Conservation (phyloP, 179 eudicot genomes). For the Actinidia arguta region DNA sequence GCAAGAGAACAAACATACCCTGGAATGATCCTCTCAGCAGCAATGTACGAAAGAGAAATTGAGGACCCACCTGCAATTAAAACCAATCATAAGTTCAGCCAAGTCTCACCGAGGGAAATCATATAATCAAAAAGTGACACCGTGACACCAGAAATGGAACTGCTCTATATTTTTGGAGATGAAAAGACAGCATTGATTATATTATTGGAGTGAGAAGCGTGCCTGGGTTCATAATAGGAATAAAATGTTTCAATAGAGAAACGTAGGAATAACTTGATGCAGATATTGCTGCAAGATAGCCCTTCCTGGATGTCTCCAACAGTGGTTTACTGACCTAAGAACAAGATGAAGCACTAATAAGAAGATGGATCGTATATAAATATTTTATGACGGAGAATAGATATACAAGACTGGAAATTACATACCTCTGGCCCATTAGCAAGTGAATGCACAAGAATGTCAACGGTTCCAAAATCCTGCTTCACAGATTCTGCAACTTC, state of each 20-base stretch:
- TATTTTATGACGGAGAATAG: no score
- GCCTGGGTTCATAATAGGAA: constrained; percentile 97
- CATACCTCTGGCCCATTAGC: constrained; percentile 97
- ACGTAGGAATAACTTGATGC: constrained; percentile 99
- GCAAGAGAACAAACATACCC: constrained; percentile 56
- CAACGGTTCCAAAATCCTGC: constrained; percentile 93
- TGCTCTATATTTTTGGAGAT: no score
- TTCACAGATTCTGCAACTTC: constrained; percentile 90
- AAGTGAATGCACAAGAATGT: constrained; percentile 96
- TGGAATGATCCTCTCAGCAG: constrained; percentile 95
- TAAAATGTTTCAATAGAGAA: constrained; percentile 86
- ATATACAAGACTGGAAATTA: not conserved
- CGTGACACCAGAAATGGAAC: not conserved
- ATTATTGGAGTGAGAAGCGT: constrained; percentile 27
- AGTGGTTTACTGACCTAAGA: constrained; percentile 88
- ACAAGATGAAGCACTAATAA: constrained; percentile 16
- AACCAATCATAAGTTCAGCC: constrained; percentile 3
- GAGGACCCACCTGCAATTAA: constrained; percentile 83
- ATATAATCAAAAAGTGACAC: constrained; percentile 8
- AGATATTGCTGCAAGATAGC: constrained; percentile 95
- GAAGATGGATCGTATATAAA: not conserved
- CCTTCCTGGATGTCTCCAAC: constrained; percentile 89
- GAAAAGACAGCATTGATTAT: not conserved
- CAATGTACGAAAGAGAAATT: constrained; percentile 92
- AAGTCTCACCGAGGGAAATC: constrained; percentile 2